Base-by-base conservation (phyloP, 169 alveolate species). In the Cyclospora cayetanensis region DNA sequence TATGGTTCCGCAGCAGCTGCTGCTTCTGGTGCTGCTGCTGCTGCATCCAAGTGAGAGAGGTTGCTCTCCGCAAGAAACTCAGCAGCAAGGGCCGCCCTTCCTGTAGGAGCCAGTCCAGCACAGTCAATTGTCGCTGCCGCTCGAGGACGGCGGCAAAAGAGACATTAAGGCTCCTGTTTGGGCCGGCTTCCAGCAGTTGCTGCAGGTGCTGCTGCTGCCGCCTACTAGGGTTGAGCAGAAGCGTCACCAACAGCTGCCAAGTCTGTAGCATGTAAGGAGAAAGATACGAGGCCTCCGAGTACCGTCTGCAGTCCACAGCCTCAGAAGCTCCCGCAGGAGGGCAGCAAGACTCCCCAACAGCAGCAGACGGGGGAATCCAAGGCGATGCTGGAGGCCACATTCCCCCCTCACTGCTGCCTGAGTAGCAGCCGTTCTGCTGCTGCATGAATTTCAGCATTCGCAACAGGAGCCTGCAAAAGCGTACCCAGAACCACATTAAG, bases 181-280 rank as follows among this genome's bases (percentile, higher is more conserved):
- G 72, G 43, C 65, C 15, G 15, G 41, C 39, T 18, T 37, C 65
- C 66, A 76, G 86, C 60, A 37, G 55, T 15, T 39, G 84, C 60
- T 31, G 86, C 53, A 53, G 70, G 29, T 46, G 65, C 39, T 34
- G 46, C 65, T 82, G 77, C 79, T 82, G 76, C 82, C 42, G 68
- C 52, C 31, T 42, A 15, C 66, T 50, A 5, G 35, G 50, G 34
- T 37, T 50, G 55, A 85, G 91, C 91, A 85, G 39, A 68, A 85
- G 42, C 31, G 84, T 72, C 35, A 85, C 84, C 42, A 85, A 68
- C 74, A 85, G 35, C 70, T 52, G 91, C 91, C 91, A 85, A 22
- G 91, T 85, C 72, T 85, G 91, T 37, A 66, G 84, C 91, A 85
- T 63, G 25, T 85, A 85, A 3, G 91, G 91, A 37, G 91, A 72